Evolutionary conservation across 768 basidiomycete genomes (phyloP).

Genomic region (Phylloporus rhodoxanthus): DNA sequence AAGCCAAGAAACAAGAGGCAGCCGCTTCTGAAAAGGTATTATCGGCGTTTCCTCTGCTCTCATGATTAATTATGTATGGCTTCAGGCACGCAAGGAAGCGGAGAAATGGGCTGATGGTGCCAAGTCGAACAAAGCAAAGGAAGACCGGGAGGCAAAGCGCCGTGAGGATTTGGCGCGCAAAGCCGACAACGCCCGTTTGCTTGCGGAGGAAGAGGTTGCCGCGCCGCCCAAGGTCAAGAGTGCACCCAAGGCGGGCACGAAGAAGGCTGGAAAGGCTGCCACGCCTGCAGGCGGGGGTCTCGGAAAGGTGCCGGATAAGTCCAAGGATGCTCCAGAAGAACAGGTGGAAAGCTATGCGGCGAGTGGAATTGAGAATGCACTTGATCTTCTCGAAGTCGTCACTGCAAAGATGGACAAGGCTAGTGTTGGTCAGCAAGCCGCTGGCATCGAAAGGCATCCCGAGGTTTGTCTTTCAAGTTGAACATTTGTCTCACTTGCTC

Average conservation of each 20-base stretch:
- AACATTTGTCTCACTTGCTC: slow-evolving; percentile 4
- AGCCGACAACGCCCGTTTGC: slow-evolving; percentile 75
- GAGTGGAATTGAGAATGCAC: slow-evolving; percentile 84
- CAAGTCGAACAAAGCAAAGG: slow-evolving; percentile 62
- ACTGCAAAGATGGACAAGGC: slow-evolving; percentile 93
- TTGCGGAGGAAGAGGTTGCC: slow-evolving; percentile 82
- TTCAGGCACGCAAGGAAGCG: slow-evolving; percentile 67
- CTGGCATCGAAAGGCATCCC: slow-evolving; percentile 83
- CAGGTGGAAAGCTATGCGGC: slow-evolving; percentile 69
- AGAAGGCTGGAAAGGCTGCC: slow-evolving; percentile 46
- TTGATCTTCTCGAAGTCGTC: slow-evolving; percentile 84
- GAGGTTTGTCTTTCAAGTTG: slow-evolving; percentile 53
- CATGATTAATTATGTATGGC: slow-evolving; percentile 1
- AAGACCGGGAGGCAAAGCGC: slow-evolving; percentile 76
- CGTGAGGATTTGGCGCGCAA: slow-evolving; percentile 78
- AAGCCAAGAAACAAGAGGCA: slow-evolving; percentile 67
- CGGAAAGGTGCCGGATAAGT: slow-evolving; percentile 22
- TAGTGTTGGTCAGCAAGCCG: slow-evolving; percentile 81
- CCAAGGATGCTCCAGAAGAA: slow-evolving; percentile 25
- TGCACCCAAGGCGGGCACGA: slow-evolving; percentile 57
- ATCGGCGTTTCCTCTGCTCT: background rate
- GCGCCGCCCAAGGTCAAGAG: slow-evolving; percentile 54
- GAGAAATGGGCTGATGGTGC: slow-evolving; percentile 60
- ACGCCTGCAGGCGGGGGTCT: slow-evolving; percentile 62
- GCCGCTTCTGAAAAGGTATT: slow-evolving; percentile 56